These are phyloP conservation scores for Pseudotulostoma volvatum DNA, from an alignment of 495 filamentous ascomycete genomes.

Conservation along the genomic window DNA sequence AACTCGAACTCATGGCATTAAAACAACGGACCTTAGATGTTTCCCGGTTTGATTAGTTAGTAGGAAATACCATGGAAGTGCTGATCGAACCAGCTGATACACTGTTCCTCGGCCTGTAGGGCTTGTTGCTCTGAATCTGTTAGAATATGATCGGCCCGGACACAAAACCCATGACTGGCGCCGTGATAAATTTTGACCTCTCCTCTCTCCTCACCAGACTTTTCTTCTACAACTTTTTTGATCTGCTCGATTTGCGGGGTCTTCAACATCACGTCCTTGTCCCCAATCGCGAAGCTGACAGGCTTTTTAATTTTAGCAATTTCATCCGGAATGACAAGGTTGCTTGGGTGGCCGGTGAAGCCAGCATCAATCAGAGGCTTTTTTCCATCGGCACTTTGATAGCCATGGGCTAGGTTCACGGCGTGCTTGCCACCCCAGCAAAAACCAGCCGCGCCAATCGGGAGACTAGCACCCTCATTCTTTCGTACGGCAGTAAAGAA, in stretches of 20 bases:
- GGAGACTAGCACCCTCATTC: constrained; percentile 11
- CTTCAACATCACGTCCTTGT: constrained; percentile 31
- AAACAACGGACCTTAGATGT: no score
- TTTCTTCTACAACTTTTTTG: constrained; percentile 17
- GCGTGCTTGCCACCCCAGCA: constrained; percentile 45
- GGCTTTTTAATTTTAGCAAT: constrained; percentile 35
- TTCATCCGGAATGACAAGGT: constrained; percentile 36
- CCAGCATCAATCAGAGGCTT: constrained; percentile 31
- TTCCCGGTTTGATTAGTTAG: no score
- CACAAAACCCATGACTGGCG: constrained; percentile 44
- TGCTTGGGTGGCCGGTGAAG: constrained; percentile 39
- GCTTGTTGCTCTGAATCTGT: constrained; percentile 26
- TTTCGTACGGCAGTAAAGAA: constrained; percentile 33
- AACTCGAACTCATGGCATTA: no score
- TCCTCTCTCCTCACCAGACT: constrained; percentile 13
- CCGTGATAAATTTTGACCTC: constrained; percentile 39
- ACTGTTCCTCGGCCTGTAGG: constrained; percentile 33
- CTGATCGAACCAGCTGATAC: constrained; percentile 37
- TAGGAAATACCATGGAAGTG: no score
- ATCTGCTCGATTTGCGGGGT: constrained; percentile 22
- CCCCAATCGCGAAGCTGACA: constrained; percentile 37
- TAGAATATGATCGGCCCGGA: constrained; percentile 30
- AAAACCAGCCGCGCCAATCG: constrained; percentile 36
- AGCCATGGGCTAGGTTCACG: constrained; percentile 23
- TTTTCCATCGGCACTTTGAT: constrained; percentile 7